Evolutionary conservation across 2,329 filamentous ascomycete genomes (phyloP).

Genomic region (Arthroderma uncinatum): DNA sequence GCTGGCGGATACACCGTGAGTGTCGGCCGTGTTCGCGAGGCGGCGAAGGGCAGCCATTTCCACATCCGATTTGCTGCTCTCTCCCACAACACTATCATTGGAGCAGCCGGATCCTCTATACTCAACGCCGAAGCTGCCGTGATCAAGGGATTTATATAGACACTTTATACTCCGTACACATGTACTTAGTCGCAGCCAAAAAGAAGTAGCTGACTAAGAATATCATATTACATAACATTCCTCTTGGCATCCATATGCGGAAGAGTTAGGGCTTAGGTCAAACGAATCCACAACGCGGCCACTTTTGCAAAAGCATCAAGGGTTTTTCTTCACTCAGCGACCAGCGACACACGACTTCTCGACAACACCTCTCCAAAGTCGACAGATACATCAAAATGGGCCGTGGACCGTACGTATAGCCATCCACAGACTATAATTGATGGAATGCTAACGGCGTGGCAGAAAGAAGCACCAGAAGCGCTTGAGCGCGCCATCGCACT

Average conservation of each 20-base stretch:
- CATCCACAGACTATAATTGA: not conserved
- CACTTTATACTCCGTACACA: too few species aligned
- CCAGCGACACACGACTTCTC: constrained; percentile 13
- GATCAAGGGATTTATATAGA: too few species aligned
- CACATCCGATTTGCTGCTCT: constrained; percentile 91
- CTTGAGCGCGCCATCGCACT: constrained; percentile 97
- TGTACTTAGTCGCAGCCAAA: too few species aligned
- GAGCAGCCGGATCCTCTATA: constrained; percentile 91
- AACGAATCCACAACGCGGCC: constrained; percentile 6
- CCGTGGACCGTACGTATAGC: constrained; percentile 46
- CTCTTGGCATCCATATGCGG: not conserved
- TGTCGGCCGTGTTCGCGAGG: constrained; percentile 75
- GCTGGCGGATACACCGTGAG: constrained; percentile 81
- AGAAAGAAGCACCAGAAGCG: constrained; percentile 99
- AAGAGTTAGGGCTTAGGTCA: constrained; percentile 8
- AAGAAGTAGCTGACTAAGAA: too few species aligned
- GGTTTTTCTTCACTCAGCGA: constrained; percentile 10
- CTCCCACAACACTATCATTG: constrained; percentile 86
- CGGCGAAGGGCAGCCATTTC: constrained; percentile 68
- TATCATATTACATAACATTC: not conserved
- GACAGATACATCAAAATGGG: constrained; percentile 39
- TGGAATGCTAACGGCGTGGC: constrained; percentile 13
- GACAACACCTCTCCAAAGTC: constrained; percentile 7
- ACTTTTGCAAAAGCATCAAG: not conserved
- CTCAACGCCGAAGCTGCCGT: too few species aligned